phyloP scores from a whole-genome alignment of 805 yeast species.

The Metschnikowia chrysomelidarum region DNA sequence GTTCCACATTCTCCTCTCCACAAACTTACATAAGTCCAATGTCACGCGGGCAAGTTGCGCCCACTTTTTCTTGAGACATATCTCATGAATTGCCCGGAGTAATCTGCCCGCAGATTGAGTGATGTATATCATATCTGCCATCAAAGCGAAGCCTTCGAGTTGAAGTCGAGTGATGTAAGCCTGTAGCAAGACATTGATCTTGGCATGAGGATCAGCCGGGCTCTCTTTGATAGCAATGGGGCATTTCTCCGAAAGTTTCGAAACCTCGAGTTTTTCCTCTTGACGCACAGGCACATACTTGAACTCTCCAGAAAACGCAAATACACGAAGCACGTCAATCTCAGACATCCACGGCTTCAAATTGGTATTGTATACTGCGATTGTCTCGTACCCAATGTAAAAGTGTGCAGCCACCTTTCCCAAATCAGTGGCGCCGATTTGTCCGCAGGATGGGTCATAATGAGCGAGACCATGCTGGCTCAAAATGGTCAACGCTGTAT shows the following conservation, averaged over 20 bases:
- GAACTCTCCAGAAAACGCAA: constrained; percentile 84
- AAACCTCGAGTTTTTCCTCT: constrained; percentile 78
- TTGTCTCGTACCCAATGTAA: constrained; percentile 75
- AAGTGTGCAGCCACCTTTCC: constrained; percentile 86
- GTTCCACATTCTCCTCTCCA: constrained; percentile 80
- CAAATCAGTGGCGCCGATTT: constrained; percentile 49
- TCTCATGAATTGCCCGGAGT: constrained; percentile 80
- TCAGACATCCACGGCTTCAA: constrained; percentile 64
- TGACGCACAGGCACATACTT: constrained; percentile 77
- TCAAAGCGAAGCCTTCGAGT: constrained; percentile 84
- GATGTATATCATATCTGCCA: constrained; percentile 90
- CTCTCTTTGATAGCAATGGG: constrained; percentile 86
- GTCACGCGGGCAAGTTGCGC: constrained; percentile 55
- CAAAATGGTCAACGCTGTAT: constrained; percentile 69
- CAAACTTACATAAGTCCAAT: constrained; percentile 72
- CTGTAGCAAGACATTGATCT: constrained; percentile 77
- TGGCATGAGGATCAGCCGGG: constrained; percentile 68
- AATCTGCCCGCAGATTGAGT: constrained; percentile 92
- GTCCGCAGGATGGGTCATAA: constrained; percentile 51
- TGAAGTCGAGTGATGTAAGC: constrained; percentile 76
- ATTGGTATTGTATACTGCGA: constrained; percentile 60
- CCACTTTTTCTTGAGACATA: constrained; percentile 71
- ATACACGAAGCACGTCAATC: constrained; percentile 73
- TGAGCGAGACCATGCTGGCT: constrained; percentile 54
- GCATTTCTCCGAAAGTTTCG: constrained; percentile 63